Evolutionary conservation across 2,329 filamentous ascomycete species (phyloP).

Genomic region (Leptographium radiaticola): DNA sequence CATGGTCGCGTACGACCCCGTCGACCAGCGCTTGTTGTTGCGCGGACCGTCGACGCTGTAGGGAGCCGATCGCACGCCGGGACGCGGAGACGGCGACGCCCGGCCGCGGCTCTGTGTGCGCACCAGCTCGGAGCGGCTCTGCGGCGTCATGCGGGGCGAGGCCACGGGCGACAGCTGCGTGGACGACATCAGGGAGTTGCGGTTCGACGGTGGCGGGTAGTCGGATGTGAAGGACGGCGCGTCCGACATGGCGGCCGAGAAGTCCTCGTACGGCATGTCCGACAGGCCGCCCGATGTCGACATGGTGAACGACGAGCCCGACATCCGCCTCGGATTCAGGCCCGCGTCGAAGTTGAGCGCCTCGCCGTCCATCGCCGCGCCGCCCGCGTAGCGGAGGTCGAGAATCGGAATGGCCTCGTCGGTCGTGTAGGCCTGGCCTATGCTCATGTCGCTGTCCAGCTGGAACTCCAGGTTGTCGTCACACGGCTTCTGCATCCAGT

Average conservation of each 20-base stretch:
- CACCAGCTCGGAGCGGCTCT: conserved; percentile 47
- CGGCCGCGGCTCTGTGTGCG: conserved; percentile 54
- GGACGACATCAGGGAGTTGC: conserved; percentile 57
- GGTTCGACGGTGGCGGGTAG: conserved; percentile 53
- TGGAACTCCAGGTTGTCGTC: conserved; percentile 44
- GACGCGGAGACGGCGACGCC: conserved; percentile 58
- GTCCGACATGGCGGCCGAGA: conserved; percentile 52
- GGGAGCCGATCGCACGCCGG: conserved; percentile 53
- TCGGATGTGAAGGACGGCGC: conserved; percentile 53
- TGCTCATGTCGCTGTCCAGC: conserved; percentile 38
- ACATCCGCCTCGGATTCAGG: conserved; percentile 49
- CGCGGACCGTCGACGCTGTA: conserved; percentile 55
- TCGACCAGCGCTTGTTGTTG: conserved; percentile 66
- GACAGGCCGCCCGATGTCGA: conserved; percentile 53
- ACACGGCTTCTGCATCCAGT: conserved; percentile 42
- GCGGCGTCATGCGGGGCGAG: conserved; percentile 53
- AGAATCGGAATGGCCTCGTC: conserved; percentile 51
- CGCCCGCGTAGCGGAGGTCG: conserved; percentile 39
- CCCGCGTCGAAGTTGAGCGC: conserved; percentile 35
- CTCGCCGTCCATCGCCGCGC: conserved; percentile 36
- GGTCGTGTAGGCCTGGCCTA: conserved; percentile 48
- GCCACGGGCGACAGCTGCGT: conserved; percentile 60
- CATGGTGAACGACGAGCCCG: conserved; percentile 61
- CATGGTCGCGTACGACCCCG: conserved; percentile 53
- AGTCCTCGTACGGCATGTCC: conserved; percentile 60